phyloP scores from a whole-genome alignment of 768 basidiomycete genomes.

The Tricholoma sp. region DNA sequence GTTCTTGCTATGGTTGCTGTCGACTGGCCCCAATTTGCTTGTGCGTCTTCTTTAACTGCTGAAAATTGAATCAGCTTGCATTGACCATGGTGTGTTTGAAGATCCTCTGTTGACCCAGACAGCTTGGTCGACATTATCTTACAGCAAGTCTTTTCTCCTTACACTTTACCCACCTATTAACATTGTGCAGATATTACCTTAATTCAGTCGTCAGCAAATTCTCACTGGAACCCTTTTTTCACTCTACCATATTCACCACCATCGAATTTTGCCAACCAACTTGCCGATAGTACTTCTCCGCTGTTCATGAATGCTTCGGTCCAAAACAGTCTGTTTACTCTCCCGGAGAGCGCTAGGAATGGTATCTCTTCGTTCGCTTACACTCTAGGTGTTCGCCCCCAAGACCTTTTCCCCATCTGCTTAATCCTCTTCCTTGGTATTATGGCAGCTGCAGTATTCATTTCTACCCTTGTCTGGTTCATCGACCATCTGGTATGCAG shows the following conservation, averaged over 20 bases:
- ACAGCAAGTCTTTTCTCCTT: constrained; percentile 42
- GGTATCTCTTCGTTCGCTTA: constrained; percentile 86
- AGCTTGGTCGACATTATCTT: constrained; percentile 81
- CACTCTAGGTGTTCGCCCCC: constrained; percentile 74
- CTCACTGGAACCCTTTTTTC: constrained; percentile 67
- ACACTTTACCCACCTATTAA: constrained; percentile 3
- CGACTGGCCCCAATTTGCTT: constrained; percentile 89
- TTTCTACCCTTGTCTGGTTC: constrained; percentile 70
- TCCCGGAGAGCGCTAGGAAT: constrained; percentile 51
- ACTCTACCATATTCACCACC: constrained; percentile 59
- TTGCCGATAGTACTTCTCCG: constrained; percentile 64
- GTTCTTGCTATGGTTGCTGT: constrained; percentile 91
- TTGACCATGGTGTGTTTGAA: constrained; percentile 24
- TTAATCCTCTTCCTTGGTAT: constrained; percentile 81
- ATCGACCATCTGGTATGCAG: constrained; percentile 53
- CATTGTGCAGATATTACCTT: constrained; percentile 64
- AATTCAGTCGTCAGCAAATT: constrained; percentile 36
- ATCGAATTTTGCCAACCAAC: constrained; percentile 65
- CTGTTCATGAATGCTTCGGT: constrained; percentile 68
- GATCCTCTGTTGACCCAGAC: constrained; percentile 89
- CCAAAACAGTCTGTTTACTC: constrained; percentile 71
- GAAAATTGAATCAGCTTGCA: background rate
- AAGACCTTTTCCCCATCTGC: constrained; percentile 80
- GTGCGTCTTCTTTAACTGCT: constrained; percentile 40
- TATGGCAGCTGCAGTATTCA: constrained; percentile 60